Base-by-base conservation (phyloP, 2,329 filamentous ascomycete species). In the Cladophialophora exuberans region DNA sequence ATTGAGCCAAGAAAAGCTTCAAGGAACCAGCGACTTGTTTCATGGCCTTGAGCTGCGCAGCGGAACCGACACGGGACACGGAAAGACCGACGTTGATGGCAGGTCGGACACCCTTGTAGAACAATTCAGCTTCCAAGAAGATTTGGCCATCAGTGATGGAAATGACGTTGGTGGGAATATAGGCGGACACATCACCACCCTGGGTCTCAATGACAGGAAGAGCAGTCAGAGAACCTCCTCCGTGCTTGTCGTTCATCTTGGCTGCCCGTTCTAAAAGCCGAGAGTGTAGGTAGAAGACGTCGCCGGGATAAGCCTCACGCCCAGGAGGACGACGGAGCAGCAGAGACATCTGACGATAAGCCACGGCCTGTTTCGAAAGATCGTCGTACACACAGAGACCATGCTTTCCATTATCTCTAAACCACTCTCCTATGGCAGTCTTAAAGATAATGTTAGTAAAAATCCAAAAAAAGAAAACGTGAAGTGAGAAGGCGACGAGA, bases 41-140 rank as follows among this genome's bases (percentile, higher is more conserved):
- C 94, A 99, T 99, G 81, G 94, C 92, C 90, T 97, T 99, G 78
- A 97, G 86, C 86, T 99, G 94, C 75, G 94, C 94, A 76, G 94
- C 90, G 73, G 94, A 99, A 77, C 94, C 94, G 87, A 99, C 94
- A 90, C 94, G 94, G 69, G 94, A 99, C 70, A 99, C 94, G 72
- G 94, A 99, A 70, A 99, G 90, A 94, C 94, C 94, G 89, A 99
- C 94, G 86, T 99, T 99, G 79, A 99, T 99, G 82, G 94, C 94
- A 71, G 94, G 94, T 74, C 94, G 93, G 79, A 99, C 82, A 95
- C 94, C 94, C 90, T 99, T 99, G 90, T 97, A 97, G 89, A 97
- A 99, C 65, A 97, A 85, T 80, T 99, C 94, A 67, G 93, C 80
- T 82, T 99, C 94, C 83, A 99, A 85, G 90, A 99, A 99, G 79